Conservation (phyloP, 768 basidiomycete species). For the Termitomyces bulborhizus region DNA sequence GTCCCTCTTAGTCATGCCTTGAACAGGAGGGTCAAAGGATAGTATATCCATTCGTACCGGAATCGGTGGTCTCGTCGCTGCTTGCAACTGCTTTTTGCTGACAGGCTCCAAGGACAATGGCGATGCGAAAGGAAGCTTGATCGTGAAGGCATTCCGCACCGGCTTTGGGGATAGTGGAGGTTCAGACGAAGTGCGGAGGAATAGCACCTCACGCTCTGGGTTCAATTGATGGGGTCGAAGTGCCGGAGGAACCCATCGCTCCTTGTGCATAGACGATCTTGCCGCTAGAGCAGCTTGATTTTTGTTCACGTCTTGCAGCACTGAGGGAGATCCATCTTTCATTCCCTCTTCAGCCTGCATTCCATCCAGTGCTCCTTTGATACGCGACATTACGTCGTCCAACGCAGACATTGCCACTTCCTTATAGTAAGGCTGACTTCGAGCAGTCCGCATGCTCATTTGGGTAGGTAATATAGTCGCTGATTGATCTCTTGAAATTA, state of each 20-base stretch:
- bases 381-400: slow-evolving; percentile 80
- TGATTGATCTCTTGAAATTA: slow-evolving; percentile 18
- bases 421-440: slow-evolving; percentile 36
- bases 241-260: slow-evolving; percentile 57
- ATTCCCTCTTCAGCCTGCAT: slow-evolving; percentile 47
- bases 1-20: slow-evolving; percentile 55
- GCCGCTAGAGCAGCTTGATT: slow-evolving; percentile 11
- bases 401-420: slow-evolving; percentile 64
- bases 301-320: slow-evolving; percentile 18
- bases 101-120: slow-evolving; percentile 34
- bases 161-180: slow-evolving; percentile 43
- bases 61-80: slow-evolving; percentile 31
- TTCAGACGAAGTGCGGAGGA: slow-evolving; percentile 39
- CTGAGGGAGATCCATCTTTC: slow-evolving; percentile 20
- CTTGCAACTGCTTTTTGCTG: slow-evolving; percentile 39
- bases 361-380: slow-evolving; percentile 70
- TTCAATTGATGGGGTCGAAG: slow-evolving; percentile 33
- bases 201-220: slow-evolving; percentile 34
- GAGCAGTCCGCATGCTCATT: slow-evolving; percentile 27
- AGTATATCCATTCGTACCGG: slow-evolving; percentile 57
- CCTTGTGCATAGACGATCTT: slow-evolving; percentile 24
- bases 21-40: slow-evolving; percentile 67
- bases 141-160: slow-evolving; percentile 28
- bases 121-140: slow-evolving; percentile 44
- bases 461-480: slow-evolving; percentile 19